Evolutionary conservation across 192 early-diverging fungal species (phyloP), one percentile per base, ranked within the genome.

Genomic region (Gamsiella multidivaricata): DNA sequence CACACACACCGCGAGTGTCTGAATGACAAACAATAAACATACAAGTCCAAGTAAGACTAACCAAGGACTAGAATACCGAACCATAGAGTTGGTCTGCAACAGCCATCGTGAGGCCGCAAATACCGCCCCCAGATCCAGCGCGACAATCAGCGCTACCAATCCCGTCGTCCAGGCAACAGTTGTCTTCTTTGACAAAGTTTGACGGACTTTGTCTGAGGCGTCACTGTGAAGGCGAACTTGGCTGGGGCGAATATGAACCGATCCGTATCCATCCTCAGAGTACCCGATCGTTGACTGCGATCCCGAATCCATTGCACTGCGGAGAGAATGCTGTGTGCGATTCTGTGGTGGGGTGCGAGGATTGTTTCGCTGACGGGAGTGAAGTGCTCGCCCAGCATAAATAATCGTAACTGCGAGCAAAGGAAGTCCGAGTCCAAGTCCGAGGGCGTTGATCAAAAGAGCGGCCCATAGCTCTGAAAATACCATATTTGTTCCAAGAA

Each of bases 221-320:
- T 43, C 57, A 33, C 46, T 36, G 23, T 51, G 50, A 3, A 57
- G 50, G 12, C 58, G 70, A 12, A 15, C 31, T 29, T 47, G 47
- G 36, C 12, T 43, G 0, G 53, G 15, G 3, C 60, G 53, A 17
- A n/a, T n/a, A 29, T 52, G 47, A 6, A 64, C 18, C 5, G 72
- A 45, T 4, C 53, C 28, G 26, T 64, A 62, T 20, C 74, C 74
- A 39, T 78, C 74, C 3, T 78, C 74, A 3, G 74, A 78, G 23
- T 69, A 32, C 6, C 49, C 60, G 22, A 51, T 5, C 8, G 55
- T n/a, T 0, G 74, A 78, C 7, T 36, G 17, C 0, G 74, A 63
- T 3, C 65, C 62, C 4, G 74, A 52, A 18, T 61, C 60, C 14
- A 78, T 20, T 4, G 54, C 66, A 46, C 59, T 69, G 9, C 74